A percentile compares a stretch with the other conserved stretches of the same genome.
These are phyloP conservation scores for Erysimum cheiri DNA, from an alignment of 441 rosid species.

Conservation along the genomic window DNA sequence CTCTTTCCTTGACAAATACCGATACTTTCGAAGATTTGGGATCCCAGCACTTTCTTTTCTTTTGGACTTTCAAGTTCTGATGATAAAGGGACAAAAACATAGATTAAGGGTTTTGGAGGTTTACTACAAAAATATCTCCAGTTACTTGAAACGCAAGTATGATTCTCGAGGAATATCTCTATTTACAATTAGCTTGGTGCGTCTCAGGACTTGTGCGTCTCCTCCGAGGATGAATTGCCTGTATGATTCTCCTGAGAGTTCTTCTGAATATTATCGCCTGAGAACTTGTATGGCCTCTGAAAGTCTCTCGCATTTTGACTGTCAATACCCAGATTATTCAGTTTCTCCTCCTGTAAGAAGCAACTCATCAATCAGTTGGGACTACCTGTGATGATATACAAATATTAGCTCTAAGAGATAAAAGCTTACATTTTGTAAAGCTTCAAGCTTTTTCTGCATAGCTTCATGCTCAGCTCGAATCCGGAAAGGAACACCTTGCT, in stretches of 20 bases:
- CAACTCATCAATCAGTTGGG: background rate
- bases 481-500: constrained; percentile 93
- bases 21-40: background rate
- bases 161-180: constrained; percentile 17
- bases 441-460: constrained; percentile 83
- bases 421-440: constrained; percentile 69
- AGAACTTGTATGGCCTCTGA: constrained; percentile 75
- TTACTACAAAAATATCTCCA: constrained; percentile 17
- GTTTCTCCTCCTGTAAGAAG: constrained; percentile 76
- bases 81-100: constrained; percentile 9
- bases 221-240: constrained; percentile 59
- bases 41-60: background rate
- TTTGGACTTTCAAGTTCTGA: background rate
- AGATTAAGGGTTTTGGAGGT: constrained; percentile 3
- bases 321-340: constrained; percentile 68
- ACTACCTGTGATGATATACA: background rate
- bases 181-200: constrained; percentile 25
- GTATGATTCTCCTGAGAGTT: constrained; percentile 44
- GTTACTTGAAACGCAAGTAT: constrained; percentile 33
- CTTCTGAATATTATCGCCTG: constrained; percentile 51
- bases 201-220: constrained; percentile 55
- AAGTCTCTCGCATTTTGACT: constrained; percentile 70
- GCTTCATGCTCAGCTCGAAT: constrained; percentile 95
- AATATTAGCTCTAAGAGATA: background rate
- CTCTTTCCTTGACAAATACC: background rate